Percentiles rank a stretch among this genome's conserved stretches.
Evolutionary conservation across 2,329 filamentous ascomycete species (phyloP).

Genomic region (Phaeosphaeria sp.): DNA sequence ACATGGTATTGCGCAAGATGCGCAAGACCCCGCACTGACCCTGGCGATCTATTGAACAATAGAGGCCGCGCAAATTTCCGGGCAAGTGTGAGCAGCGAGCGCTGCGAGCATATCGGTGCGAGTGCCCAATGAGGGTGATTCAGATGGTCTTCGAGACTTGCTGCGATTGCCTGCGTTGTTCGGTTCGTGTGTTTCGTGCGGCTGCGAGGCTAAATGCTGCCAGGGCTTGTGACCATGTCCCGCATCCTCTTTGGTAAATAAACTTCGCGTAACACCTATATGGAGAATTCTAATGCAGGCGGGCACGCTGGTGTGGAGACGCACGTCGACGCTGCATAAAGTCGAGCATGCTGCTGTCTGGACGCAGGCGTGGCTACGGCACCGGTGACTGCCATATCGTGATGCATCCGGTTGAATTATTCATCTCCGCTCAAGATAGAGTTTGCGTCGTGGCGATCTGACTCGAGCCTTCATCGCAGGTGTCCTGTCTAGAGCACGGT

Average conservation of each 20-base stretch:
- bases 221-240: neutral
- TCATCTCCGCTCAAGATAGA: constrained; percentile 20
- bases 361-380: neutral
- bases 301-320: neutral
- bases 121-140: neutral
- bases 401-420: neutral
- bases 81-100: neutral
- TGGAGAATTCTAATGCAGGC: constrained; percentile 1
- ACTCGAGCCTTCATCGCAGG: constrained; percentile 5
- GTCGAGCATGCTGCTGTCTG: neutral
- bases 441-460: constrained; percentile 9
- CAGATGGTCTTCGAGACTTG: neutral
- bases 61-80: neutral
- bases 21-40: constrained; percentile 7
- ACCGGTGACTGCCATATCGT: neutral
- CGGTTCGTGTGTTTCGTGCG: neutral
- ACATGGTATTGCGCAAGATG: neutral
- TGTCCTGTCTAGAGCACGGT: neutral
- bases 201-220: neutral
- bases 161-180: neutral
- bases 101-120: neutral
- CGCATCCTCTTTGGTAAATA: neutral
- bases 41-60: neutral
- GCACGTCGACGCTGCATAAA: neutral
- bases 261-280: neutral